Evolutionary conservation across 2,329 filamentous ascomycete species (phyloP).

Genomic region (Botrytis cinerea): DNA sequence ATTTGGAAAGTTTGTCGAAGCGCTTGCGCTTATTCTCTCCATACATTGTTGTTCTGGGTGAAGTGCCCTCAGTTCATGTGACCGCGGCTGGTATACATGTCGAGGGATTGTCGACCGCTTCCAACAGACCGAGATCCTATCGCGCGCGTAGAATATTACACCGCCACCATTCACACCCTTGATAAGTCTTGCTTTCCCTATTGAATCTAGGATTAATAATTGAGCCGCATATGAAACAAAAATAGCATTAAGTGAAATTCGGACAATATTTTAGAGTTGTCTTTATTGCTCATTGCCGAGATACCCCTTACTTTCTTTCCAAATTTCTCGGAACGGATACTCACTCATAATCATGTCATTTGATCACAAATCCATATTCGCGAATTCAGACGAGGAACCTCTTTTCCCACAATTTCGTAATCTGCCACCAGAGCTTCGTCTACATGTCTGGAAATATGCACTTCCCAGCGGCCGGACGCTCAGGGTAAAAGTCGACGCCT

Average conservation of each 20-base stretch:
- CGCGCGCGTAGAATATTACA: background rate
- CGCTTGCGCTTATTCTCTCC: background rate
- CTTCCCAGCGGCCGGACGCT: slow-evolving; percentile 10
- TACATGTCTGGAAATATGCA: background rate
- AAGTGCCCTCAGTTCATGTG: background rate
- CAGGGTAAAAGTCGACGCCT: slow-evolving; percentile 7
- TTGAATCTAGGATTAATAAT: background rate
- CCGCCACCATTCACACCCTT: background rate
- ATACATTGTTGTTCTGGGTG: background rate
- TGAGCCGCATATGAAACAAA: background rate
- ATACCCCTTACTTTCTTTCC: background rate
- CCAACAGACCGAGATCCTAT: background rate
- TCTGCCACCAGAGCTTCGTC: slow-evolving; percentile 10
- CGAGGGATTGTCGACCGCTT: background rate
- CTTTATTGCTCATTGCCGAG: background rate
- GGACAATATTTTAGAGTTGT: background rate
- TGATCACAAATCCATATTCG: background rate
- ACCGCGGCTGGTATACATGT: slow-evolving; percentile 3
- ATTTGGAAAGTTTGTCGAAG: background rate
- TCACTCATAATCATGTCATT: background rate
- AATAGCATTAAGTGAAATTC: background rate
- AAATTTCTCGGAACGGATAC: background rate
- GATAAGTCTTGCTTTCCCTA: background rate
- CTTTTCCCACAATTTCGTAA: background rate
- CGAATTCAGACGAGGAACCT: background rate